phyloP scores from a whole-genome alignment of 2,329 filamentous ascomycete species.

The Xylaria arbuscula region DNA sequence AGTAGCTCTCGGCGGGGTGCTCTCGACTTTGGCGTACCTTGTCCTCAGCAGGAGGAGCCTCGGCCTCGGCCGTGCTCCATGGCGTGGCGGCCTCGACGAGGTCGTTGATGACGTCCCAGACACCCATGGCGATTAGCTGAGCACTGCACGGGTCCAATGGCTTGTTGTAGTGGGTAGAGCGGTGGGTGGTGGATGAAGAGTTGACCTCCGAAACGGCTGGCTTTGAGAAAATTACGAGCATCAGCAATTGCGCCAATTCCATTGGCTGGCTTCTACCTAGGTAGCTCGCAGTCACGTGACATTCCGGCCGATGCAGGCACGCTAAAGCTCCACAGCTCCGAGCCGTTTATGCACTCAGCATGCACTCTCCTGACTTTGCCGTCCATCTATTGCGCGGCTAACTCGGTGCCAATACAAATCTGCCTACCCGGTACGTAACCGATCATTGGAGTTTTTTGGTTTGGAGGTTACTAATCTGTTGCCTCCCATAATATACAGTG shows the following conservation, averaged over 20 bases:
- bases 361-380: too few species aligned
- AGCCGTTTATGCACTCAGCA: not conserved
- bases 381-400: conserved; percentile 1
- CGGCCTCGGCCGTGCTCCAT: conserved; percentile 73
- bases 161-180: conserved; percentile 52
- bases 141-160: conserved; percentile 54
- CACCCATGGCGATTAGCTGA: conserved; percentile 67
- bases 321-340: conserved; percentile 29
- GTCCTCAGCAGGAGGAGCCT: conserved; percentile 75
- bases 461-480: not conserved
- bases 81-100: conserved; percentile 73
- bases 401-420: conserved; percentile 4
- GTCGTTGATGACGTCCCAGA: conserved; percentile 73
- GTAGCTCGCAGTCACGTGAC: conserved; percentile 48
- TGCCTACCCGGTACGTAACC: not conserved
- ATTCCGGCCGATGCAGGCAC: conserved; percentile 28
- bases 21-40: conserved; percentile 54
- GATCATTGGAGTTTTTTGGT: not conserved
- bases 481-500: not conserved
- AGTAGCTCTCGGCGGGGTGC: conserved; percentile 32
- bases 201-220: conserved; percentile 44
- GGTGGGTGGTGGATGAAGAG: conserved; percentile 47
- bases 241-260: conserved; percentile 62
- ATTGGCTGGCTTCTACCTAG: conserved; percentile 54
- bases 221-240: conserved; percentile 56